Evolutionary conservation across 1,284 basidiomycete genomes (phyloP).

Genomic region (Leccinum subspadiceum): DNA sequence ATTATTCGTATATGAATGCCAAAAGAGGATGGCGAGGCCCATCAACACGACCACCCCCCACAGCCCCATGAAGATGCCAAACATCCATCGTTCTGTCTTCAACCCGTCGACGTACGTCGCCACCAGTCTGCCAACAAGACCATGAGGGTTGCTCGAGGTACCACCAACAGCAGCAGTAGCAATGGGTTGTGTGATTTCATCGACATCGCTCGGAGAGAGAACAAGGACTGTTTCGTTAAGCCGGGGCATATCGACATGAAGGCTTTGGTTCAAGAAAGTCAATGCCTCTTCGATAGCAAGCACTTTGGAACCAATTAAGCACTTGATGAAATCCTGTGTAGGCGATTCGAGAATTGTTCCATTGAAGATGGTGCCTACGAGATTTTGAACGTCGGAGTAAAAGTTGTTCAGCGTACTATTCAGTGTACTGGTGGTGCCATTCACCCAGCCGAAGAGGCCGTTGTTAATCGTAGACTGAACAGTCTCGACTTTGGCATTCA

Average conservation of each 20-base stretch:
- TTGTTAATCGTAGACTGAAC: slow-evolving; percentile 80
- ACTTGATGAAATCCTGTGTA: slow-evolving; percentile 66
- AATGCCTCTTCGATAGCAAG: slow-evolving; percentile 82
- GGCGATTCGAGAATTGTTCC: slow-evolving; percentile 79
- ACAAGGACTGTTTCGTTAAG: slow-evolving; percentile 75
- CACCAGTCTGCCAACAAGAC: slow-evolving; percentile 75
- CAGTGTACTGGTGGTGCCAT: slow-evolving; percentile 84
- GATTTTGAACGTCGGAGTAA: slow-evolving; percentile 71
- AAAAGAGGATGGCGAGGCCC: slow-evolving; percentile 62
- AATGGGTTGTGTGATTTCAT: slow-evolving; percentile 79
- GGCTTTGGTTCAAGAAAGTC: slow-evolving; percentile 90
- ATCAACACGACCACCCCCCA: slow-evolving; percentile 79
- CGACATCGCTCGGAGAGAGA: slow-evolving; percentile 65
- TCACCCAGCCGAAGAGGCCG: slow-evolving; percentile 92
- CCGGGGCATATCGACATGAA: slow-evolving; percentile 73
- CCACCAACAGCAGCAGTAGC: slow-evolving; percentile 77
- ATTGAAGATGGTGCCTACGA: slow-evolving; percentile 74
- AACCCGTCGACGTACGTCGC: slow-evolving; percentile 70
- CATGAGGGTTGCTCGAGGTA: slow-evolving; percentile 49
- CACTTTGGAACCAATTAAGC: slow-evolving; percentile 89
- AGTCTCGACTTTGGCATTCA: slow-evolving; percentile 70
- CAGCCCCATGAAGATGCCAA: slow-evolving; percentile 75
- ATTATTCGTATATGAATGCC: slow-evolving; percentile 58
- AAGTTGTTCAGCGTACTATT: slow-evolving; percentile 78
- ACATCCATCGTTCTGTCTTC: slow-evolving; percentile 80